These are phyloP conservation scores for Dothideomycetes sp. DNA, from an alignment of 2,329 filamentous ascomycete genomes.

Conservation along the genomic window DNA sequence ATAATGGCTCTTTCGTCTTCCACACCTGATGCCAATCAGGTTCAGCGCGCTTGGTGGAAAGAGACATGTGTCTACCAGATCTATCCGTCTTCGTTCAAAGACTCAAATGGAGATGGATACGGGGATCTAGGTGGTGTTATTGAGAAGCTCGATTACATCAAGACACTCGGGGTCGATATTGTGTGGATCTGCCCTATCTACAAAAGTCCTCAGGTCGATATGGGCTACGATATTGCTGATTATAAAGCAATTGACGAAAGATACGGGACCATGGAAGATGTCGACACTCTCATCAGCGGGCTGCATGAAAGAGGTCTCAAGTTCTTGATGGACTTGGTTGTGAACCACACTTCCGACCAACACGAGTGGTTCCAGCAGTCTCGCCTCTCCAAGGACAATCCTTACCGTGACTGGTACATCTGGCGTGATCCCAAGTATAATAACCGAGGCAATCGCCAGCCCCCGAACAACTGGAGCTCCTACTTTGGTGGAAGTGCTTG, in stretches of 20 bases:
- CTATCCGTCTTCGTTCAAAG: conserved; percentile 35
- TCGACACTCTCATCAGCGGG: conserved; percentile 50
- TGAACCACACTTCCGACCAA: conserved; percentile 62
- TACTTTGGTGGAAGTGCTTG: conserved; percentile 49
- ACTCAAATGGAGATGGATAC: conserved; percentile 47
- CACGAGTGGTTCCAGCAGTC: conserved; percentile 65
- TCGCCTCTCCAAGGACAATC: conserved; percentile 49
- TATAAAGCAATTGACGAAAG: conserved; percentile 55
- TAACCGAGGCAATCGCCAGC: conserved; percentile 49
- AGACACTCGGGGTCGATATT: conserved; percentile 50
- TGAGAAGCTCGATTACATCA: conserved; percentile 51
- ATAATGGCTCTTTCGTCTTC: too few relatives aligned
- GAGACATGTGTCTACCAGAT: conserved; percentile 33
- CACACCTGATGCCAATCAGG: too few relatives aligned
- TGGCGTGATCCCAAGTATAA: conserved; percentile 34
- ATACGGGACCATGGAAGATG: conserved; percentile 57
- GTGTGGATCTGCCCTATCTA: conserved; percentile 60
- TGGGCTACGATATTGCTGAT: conserved; percentile 60
- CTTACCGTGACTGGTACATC: conserved; percentile 63
- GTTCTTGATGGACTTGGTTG: conserved; percentile 62
- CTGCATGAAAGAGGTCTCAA: conserved; percentile 56
- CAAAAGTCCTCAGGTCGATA: conserved; percentile 53
- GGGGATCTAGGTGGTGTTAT: conserved; percentile 56
- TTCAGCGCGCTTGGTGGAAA: conserved; percentile 29
- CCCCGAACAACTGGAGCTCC: conserved; percentile 65